Percentiles rank a stretch among this genome's conserved stretches.
Evolutionary conservation across 1,284 basidiomycete genomes (phyloP).

Genomic region (Termitomyces sp.): DNA sequence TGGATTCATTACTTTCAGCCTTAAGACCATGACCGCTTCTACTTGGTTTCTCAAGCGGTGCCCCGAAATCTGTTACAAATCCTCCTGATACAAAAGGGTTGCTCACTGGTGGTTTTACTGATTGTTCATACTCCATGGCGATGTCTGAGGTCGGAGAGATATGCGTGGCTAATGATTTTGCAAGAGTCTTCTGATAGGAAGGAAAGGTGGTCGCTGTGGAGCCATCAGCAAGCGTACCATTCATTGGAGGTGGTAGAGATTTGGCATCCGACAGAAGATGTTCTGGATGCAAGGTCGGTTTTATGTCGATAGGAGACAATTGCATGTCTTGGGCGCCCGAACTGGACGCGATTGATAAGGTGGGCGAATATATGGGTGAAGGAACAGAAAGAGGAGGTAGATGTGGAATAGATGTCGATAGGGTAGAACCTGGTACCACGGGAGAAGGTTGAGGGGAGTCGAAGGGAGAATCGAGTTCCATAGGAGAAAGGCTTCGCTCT

Average conservation of each 20-base stretch:
- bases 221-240: not conserved
- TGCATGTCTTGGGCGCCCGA: slow-evolving; percentile 17
- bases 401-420: slow-evolving; percentile 9
- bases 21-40: not conserved
- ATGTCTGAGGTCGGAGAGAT: not conserved
- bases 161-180: not conserved
- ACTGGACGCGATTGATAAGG: slow-evolving; percentile 17
- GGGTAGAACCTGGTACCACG: slow-evolving; percentile 6
- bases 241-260: not conserved
- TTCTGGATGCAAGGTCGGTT: not conserved
- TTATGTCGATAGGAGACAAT: slow-evolving; percentile 15
- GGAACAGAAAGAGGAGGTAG: not conserved
- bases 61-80: slow-evolving; percentile 41
- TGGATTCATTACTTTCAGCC: not conserved
- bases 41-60: slow-evolving; percentile 11
- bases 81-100: slow-evolving; percentile 53
- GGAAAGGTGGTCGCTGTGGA: not conserved
- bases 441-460: slow-evolving; percentile 24
- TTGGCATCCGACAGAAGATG: not conserved
- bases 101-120: slow-evolving; percentile 16
- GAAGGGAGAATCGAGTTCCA: slow-evolving; percentile 49
- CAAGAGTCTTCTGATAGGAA: not conserved
- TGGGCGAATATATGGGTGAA: slow-evolving; percentile 12
- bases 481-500: slow-evolving; percentile 47
- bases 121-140: not conserved